phyloP scores from a whole-genome alignment of 208 protist genomes.

The Trypanosoma melophagium region DNA sequence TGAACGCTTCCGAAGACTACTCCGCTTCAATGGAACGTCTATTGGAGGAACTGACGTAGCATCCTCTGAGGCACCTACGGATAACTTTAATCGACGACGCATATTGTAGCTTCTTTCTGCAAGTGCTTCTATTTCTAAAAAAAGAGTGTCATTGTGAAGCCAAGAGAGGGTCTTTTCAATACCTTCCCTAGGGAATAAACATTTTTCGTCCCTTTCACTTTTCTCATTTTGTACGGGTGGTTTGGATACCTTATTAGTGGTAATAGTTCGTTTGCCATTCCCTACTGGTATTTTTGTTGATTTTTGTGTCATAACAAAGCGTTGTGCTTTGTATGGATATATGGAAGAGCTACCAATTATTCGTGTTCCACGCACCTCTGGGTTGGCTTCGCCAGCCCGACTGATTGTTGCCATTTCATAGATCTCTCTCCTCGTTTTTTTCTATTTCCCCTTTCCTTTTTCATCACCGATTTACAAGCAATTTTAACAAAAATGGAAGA shows the following conservation, averaged over 20 bases:
- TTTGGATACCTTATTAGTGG: not conserved
- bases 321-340: slow-evolving; percentile 22
- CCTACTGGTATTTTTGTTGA: not conserved
- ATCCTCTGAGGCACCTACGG: not conserved
- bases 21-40: not conserved
- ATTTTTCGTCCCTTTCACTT: not conserved
- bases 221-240: not conserved
- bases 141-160: slow-evolving; percentile 5
- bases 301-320: slow-evolving; percentile 2
- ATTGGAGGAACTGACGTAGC: not conserved
- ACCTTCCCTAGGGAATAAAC: not conserved
- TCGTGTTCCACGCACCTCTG: not conserved
- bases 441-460: not conserved
- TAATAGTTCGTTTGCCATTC: not conserved
- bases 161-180: slow-evolving; percentile 2
- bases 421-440: not conserved
- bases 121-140: slow-evolving; percentile 12
- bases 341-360: slow-evolving; percentile 13
- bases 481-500: not conserved
- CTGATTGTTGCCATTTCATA: not conserved
- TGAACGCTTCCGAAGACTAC: too few species aligned
- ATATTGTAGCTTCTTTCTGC: not conserved
- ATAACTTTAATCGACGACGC: not conserved
- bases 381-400: not conserved
- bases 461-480: not conserved